A percentile compares a stretch with the other conserved stretches of the same genome.
Conservation (phyloP, 768 basidiomycete genomes). For the Trametes elegans region DNA sequence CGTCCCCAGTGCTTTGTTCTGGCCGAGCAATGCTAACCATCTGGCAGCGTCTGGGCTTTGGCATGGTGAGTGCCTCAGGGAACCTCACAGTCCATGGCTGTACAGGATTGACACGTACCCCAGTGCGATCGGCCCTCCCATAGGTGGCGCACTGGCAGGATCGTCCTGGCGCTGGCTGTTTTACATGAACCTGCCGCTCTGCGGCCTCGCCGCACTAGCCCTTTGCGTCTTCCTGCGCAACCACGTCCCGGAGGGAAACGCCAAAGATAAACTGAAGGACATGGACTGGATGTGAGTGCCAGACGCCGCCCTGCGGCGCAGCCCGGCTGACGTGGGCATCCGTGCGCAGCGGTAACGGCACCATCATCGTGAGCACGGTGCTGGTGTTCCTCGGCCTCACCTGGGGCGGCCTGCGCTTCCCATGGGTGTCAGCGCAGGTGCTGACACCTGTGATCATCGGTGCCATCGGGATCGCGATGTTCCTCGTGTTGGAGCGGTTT, state of each 20-base stretch:
- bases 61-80: conserved; percentile 4
- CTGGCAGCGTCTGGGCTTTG: conserved; percentile 16
- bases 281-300: conserved; percentile 38
- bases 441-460: conserved; percentile 38
- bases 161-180: conserved; percentile 19
- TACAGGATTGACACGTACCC: not conserved
- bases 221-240: conserved; percentile 1
- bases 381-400: conserved; percentile 24
- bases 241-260: conserved; percentile 24
- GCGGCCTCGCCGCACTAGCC: not conserved
- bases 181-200: conserved; percentile 19
- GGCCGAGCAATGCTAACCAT: not conserved
- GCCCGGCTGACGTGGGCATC: not conserved
- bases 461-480: conserved; percentile 30
- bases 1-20: not conserved
- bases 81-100: not conserved
- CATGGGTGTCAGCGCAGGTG: conserved; percentile 33
- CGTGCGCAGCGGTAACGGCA: conserved; percentile 24
- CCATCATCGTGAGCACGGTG: conserved; percentile 24
- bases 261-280: conserved; percentile 26
- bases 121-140: conserved; percentile 26
- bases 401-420: conserved; percentile 37
- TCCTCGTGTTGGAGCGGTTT: conserved; percentile 32
- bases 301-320: not conserved
- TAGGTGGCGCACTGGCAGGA: conserved; percentile 29